These are phyloP conservation scores for Closterium sp. DNA, from an alignment of 139 green algal species.

Conservation along the genomic window DNA sequence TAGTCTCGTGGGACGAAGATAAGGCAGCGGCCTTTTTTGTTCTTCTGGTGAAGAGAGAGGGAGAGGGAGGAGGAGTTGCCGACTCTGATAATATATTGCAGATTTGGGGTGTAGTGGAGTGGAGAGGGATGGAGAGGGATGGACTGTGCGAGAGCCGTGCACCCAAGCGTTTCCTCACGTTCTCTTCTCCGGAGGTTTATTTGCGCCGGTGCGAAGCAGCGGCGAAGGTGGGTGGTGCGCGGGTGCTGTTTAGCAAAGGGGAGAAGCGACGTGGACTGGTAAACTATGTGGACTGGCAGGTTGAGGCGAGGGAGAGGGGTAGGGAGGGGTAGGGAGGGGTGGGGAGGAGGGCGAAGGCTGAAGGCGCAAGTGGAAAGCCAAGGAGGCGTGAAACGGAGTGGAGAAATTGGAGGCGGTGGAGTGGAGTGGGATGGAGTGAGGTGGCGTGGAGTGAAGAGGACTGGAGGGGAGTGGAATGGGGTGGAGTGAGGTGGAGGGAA, in stretches of 20 bases:
- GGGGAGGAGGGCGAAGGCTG: not conserved
- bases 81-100: no score
- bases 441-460: not conserved
- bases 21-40: not conserved
- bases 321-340: no score
- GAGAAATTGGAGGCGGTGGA: not conserved
- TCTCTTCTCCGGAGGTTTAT: not conserved
- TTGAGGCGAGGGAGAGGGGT: not conserved
- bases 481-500: not conserved
- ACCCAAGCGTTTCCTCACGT: no score
- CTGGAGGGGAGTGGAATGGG: not conserved
- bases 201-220: not conserved
- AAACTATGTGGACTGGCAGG: not conserved
- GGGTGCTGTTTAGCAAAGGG: not conserved
- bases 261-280: not conserved
- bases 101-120: no score
- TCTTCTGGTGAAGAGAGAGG: not conserved
- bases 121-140: slow-evolving; percentile 7
- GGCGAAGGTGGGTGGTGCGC: not conserved
- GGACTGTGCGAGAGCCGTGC: no score
- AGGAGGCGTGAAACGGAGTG: not conserved
- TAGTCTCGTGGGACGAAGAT: not conserved
- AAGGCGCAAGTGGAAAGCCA: not conserved
- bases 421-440: not conserved
- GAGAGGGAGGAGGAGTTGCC: not conserved